Evolutionary conservation across 345 rosid genomes (phyloP), one percentile per base, ranked within the genome.

Genomic region (Rhodomyrtus tomentosa): DNA sequence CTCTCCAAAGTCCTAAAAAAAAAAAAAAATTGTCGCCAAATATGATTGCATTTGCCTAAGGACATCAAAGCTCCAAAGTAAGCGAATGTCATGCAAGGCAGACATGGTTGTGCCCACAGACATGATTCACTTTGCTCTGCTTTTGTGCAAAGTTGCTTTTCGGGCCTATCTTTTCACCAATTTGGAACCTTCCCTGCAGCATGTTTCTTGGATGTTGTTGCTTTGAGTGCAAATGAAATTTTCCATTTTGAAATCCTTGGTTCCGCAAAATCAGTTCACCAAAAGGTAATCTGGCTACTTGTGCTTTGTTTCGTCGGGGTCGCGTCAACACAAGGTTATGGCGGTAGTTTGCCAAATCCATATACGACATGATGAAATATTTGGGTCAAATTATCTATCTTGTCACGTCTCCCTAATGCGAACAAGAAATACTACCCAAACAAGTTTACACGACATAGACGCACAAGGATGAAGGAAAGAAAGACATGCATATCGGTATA

Each of bases 61-160:
- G n/a, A n/a, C n/a, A n/a, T n/a, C n/a, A n/a, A n/a, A n/a, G n/a
- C n/a, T n/a, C n/a, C n/a, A n/a, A n/a, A n/a, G n/a, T n/a, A n/a
- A n/a, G n/a, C n/a, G n/a, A n/a, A 51, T 81, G 82, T 21, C 56
- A 53, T 53, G 48, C 84, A 79, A 62, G 74, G 85, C 79, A 68
- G 79, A 36, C 79, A 36, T 68, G 45, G 36, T 68, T 13, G 84
- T 84, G 87, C 55, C 86, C 83, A 49, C 83, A 82, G 59, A 82
- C 80, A 86, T 81, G n/a, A 62, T 82, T 82, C 82, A 51, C 36
- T 52, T 42, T 48, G 83, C 74, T 18, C 72, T 21, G 38, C 83
- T 36, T 18, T 20, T 18, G 68, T 80, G 81, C 56, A 87, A 81
- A 86, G 80, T 79, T 73, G 55, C 81, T 62, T 84, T 85, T 48